phyloP scores from a whole-genome alignment of 2,329 filamentous ascomycete genomes.

The Sclerotinia nivalis region DNA sequence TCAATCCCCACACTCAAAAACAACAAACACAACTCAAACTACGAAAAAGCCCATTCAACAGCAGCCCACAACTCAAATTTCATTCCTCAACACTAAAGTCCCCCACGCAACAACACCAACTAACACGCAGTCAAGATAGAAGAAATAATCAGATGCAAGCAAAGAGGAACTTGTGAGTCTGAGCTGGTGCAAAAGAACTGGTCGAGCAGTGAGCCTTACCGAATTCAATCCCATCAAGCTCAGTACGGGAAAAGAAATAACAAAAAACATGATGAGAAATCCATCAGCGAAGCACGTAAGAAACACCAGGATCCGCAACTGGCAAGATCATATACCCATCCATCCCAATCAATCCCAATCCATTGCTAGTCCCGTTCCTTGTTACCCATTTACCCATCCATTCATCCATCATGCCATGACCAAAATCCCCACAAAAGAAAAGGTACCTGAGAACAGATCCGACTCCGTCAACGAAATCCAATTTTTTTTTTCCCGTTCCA shows the following conservation, averaged over 20 bases:
- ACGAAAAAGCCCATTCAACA: neutral
- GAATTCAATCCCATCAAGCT: neutral
- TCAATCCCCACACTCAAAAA: slow-evolving; percentile 12
- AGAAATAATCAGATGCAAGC: slow-evolving; percentile 17
- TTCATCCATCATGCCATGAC: slow-evolving; percentile 14
- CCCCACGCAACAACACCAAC: slow-evolving; percentile 3
- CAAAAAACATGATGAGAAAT: slow-evolving; percentile 3
- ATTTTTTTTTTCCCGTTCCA: slow-evolving; percentile 6
- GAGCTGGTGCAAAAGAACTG: neutral
- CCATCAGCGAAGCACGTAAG: slow-evolving; percentile 6
- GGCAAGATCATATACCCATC: slow-evolving; percentile 17
- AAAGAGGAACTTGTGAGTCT: slow-evolving; percentile 9
- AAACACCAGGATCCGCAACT: slow-evolving; percentile 20
- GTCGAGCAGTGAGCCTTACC: neutral
- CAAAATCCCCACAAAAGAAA: neutral
- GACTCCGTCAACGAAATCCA: slow-evolving; percentile 14
- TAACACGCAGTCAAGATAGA: slow-evolving; percentile 19
- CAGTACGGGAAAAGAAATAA: neutral
- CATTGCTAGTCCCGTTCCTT: neutral
- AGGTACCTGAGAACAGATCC: neutral
- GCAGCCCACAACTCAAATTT: slow-evolving; percentile 19
- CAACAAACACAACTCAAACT: neutral
- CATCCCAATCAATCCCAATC: slow-evolving; percentile 1
- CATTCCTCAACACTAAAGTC: neutral
- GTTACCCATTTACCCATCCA: slow-evolving; percentile 12